phyloP scores from a whole-genome alignment of 345 rosid species.

The Orychophragmus violaceus region DNA sequence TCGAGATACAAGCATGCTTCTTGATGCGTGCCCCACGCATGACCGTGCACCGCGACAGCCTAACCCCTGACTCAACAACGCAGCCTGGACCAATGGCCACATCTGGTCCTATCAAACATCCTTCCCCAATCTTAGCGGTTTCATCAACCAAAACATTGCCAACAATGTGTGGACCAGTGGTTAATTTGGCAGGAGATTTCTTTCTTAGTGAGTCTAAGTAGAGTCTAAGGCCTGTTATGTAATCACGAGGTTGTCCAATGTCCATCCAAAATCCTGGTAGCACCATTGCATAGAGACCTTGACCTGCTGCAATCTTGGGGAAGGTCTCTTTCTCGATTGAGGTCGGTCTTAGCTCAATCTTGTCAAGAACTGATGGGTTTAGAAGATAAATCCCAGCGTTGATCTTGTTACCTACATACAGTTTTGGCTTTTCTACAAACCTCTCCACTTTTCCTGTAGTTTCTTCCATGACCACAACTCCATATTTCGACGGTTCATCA shows the following conservation, averaged over 20 bases:
- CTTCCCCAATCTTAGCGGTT: conserved; percentile 87
- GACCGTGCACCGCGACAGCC: conserved; percentile 90
- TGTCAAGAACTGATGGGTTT: conserved; percentile 82
- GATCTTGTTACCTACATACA: conserved; percentile 95
- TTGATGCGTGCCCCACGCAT: conserved; percentile 95
- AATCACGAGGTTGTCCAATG: conserved; percentile 96
- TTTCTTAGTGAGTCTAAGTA: conserved; percentile 83
- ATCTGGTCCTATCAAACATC: conserved; percentile 93
- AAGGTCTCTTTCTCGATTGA: conserved; percentile 97
- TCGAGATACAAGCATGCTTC: conserved; percentile 89
- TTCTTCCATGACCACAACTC: conserved; percentile 95
- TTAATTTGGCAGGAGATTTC: conserved; percentile 59
- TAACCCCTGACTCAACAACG: conserved; percentile 85
- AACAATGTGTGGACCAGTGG: conserved; percentile 54
- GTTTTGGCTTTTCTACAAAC: conserved; percentile 93
- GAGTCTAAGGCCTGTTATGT: conserved; percentile 87
- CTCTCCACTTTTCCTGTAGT: conserved; percentile 69
- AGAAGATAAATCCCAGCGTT: conserved; percentile 93
- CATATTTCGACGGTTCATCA: conserved; percentile 97
- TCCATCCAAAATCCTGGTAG: conserved; percentile 99
- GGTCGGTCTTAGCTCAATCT: conserved; percentile 87
- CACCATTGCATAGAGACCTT: conserved; percentile 83
- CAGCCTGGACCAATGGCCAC: conserved; percentile 97
- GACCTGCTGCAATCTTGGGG: conserved; percentile 79
- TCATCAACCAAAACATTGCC: conserved; percentile 89